A percentile compares a stretch with the other conserved stretches of the same genome.
Evolutionary conservation across 805 yeast species (phyloP).

Genomic region (Candida easanensis): DNA sequence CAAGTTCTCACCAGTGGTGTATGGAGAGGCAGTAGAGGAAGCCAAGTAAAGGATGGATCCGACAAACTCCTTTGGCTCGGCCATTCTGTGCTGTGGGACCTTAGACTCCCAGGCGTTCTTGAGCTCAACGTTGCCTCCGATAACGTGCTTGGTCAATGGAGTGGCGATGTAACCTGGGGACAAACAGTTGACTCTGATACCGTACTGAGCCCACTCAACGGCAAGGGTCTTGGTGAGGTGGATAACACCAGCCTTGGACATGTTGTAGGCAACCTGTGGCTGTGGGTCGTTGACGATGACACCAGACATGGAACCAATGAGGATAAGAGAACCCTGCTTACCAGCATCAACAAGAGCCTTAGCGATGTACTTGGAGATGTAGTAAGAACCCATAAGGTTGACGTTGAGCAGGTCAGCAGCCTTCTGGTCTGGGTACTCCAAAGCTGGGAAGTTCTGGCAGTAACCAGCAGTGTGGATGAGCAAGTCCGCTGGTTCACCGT

Average conservation of each 20-base stretch:
- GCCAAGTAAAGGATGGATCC: conserved; percentile 76
- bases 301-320: conserved; percentile 80
- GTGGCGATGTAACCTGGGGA: conserved; percentile 82
- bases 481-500: conserved; percentile 59
- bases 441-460: conserved; percentile 77
- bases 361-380: conserved; percentile 72
- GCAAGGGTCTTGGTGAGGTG: conserved; percentile 76
- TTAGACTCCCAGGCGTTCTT: conserved; percentile 70
- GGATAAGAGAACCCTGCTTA: conserved; percentile 57
- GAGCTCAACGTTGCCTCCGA: conserved; percentile 55
- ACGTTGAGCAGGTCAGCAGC: conserved; percentile 69
- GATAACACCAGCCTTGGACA: conserved; percentile 85
- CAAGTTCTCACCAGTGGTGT: conserved; percentile 82
- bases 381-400: conserved; percentile 71
- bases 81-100: conserved; percentile 79
- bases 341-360: conserved; percentile 56
- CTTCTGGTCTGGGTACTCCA: conserved; percentile 68
- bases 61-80: conserved; percentile 79
- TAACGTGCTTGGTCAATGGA: conserved; percentile 71
- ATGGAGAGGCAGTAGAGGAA: conserved; percentile 64
- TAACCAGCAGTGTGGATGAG: conserved; percentile 82
- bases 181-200: conserved; percentile 72
- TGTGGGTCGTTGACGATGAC: conserved; percentile 76
- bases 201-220: conserved; percentile 77
- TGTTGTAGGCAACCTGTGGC: conserved; percentile 77